Evolutionary conservation across 306 rosid species (phyloP).

Genomic region (Herpetospermum pedunculosum): DNA sequence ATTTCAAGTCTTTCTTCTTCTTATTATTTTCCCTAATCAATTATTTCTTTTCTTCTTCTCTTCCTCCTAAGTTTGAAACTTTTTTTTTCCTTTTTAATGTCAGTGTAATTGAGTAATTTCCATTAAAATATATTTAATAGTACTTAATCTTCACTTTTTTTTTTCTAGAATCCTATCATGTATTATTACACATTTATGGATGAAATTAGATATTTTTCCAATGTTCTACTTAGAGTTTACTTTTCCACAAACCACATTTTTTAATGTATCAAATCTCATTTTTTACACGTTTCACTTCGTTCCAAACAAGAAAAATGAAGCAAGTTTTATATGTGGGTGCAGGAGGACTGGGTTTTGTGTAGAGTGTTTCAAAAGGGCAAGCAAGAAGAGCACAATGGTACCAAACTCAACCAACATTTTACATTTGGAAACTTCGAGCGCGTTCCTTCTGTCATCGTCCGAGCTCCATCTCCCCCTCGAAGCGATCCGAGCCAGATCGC

Average conservation of each 20-base stretch:
- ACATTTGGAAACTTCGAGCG: slow-evolving; percentile 23
- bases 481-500: slow-evolving; percentile 10
- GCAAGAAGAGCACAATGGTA: slow-evolving; percentile 34
- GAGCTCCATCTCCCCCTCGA: slow-evolving; percentile 32
- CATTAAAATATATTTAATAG: background rate
- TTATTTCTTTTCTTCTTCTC: background rate
- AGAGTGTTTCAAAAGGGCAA: slow-evolving; percentile 82
- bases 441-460: slow-evolving; percentile 16
- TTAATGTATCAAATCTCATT: no score
- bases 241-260: no score
- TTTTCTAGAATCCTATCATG: no score
- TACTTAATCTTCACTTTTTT: background rate
- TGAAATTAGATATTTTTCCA: no score
- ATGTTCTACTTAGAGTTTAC: no score
- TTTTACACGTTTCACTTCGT: no score
- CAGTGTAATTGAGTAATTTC: background rate
- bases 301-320: background rate
- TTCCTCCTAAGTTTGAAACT: background rate
- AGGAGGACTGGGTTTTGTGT: slow-evolving; percentile 99
- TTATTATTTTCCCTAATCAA: background rate
- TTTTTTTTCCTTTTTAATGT: background rate
- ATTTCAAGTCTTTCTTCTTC: background rate
- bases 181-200: no score
- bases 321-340: slow-evolving; percentile 11
- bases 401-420: slow-evolving; percentile 29